These are phyloP conservation scores for Leccinum aurantiacum DNA, from an alignment of 768 basidiomycete genomes.

Conservation along the genomic window DNA sequence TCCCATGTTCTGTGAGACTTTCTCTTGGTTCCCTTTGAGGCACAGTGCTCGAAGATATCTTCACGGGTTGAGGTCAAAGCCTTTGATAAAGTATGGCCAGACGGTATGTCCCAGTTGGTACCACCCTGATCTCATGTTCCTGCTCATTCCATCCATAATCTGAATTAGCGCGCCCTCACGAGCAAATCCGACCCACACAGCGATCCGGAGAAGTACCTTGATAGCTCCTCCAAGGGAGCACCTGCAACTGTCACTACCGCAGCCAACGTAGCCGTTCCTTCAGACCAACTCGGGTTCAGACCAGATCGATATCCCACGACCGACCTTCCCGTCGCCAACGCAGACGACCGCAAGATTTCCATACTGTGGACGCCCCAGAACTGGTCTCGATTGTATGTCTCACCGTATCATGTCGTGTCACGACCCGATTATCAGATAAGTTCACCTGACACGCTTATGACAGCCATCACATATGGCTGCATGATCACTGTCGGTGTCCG, in stretches of 20 bases:
- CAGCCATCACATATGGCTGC: slow-evolving; percentile 91
- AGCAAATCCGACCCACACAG: background rate
- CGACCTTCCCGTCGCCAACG: slow-evolving; percentile 52
- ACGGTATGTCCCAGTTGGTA: background rate
- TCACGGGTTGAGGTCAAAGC: background rate
- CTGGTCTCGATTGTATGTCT: slow-evolving; percentile 76
- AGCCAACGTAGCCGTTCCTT: slow-evolving; percentile 13
- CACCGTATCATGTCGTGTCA: background rate
- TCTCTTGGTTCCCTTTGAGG: background rate
- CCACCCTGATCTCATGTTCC: background rate
- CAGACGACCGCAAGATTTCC: slow-evolving; percentile 60
- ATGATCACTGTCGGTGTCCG: slow-evolving; percentile 90
- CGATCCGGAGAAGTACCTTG: background rate
- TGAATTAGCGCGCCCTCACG: background rate
- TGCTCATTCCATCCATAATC: background rate
- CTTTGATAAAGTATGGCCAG: background rate
- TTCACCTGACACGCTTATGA: background rate
- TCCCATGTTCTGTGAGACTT: background rate
- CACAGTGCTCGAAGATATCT: background rate
- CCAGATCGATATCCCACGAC: slow-evolving; percentile 13
- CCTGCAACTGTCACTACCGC: slow-evolving; percentile 6
- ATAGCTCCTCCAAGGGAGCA: background rate
- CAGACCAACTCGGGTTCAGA: slow-evolving; percentile 32
- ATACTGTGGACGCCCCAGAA: slow-evolving; percentile 71
- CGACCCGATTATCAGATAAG: background rate